Base-by-base conservation (phyloP, 106 monocot species). In the Amphibolis antarctica region DNA sequence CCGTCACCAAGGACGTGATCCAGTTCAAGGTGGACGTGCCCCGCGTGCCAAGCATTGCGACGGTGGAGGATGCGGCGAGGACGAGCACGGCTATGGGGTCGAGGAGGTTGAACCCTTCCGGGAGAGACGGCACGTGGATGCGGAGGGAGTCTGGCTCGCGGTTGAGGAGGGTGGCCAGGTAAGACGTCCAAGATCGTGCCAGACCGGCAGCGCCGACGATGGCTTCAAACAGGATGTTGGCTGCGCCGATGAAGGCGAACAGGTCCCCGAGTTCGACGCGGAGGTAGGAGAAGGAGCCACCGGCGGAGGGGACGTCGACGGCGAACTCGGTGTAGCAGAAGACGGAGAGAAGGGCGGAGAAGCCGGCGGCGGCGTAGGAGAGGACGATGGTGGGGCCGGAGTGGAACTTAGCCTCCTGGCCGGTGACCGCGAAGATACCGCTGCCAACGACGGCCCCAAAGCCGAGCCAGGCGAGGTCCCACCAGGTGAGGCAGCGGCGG, bases 241-340 rank as follows among this genome's bases (percentile, higher is more conserved):
- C 68, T 1, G 56, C 68, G 5, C 56, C 68, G 54, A 68, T 10
- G 74, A 81, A 86, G 21, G 86, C 83, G 21, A 75, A 73, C 46
- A 83, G 76, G 56, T 86, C 78, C 18, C 90, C 88, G 23, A 89
- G 69, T 52, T 81, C 84, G 10, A 89, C 85, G 26, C 85, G 69
- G 64, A 89, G 78, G 69, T 89, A 85, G 18, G 80, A 66, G 67
- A 89, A 65, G 15, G 65, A 65, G 9, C 66, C 66, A 9, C 66
- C 66, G 22, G 67, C 74, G 18, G 49, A 44, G 25, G 54, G 74
- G 49, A 74, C 66, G 26, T 74, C 64, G 14, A 58, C 74, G 42
- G 74, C 66, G 58, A 64, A 65, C n/a, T 65, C 66, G 23, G 59
- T 17, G 59, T 74, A 65, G 66, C 74, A 65, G 42, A 74, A 55